Evolutionary conservation across 1,284 basidiomycete genomes (phyloP), one percentile per base, ranked within the genome.

Genomic region (Trametes versicolor): DNA sequence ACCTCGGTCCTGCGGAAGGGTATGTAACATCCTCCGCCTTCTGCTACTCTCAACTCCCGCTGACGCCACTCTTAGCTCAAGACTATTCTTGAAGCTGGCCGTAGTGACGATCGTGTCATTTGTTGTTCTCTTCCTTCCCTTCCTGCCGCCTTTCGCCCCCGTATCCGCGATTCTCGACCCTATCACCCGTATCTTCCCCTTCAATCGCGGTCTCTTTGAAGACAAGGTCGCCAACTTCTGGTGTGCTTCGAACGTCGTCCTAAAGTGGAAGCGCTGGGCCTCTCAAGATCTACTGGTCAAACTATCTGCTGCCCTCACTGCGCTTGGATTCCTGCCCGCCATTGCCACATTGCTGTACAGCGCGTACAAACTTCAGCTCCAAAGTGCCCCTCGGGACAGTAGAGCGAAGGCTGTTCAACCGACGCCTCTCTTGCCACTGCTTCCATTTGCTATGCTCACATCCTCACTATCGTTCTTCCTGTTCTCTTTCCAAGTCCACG

Each of bases 201-300:
- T 98, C 74, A 84, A 87, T 5, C 89, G 95, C 48, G 96, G 96
- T 9, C 83, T 98, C 6, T 98, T 98, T 72, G 96, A 98, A 76
- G 96, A 98, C 81, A 98, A 98, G 76, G 96, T 98, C 25, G 94
- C 96, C 51, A 98, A 98, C 75, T 93, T 97, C 73, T 98, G 96
- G 93, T 98, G 95, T 75, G 92, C 94, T 25, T 87, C 90, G n/a
- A 94, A 96, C 73, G 89, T 95, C n/a, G 75, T 92, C 12, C 76
- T 97, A 77, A 96, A 96, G 76, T 95, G 95, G 89, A 87, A 87
- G 50, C 75, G 77, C 37, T 86, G 84, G 80, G 77, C 84, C 2
- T 80, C 84, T n/a, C 75, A 78, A 2, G 74, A 70, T 0, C 65
- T 80, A 4, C 82, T 93, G 9, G 77, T 92, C 66, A 87, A 85